Evolutionary conservation across 306 rosid genomes (phyloP), one percentile per base, ranked within the genome.

Genomic region (Cucurbita pepo): DNA sequence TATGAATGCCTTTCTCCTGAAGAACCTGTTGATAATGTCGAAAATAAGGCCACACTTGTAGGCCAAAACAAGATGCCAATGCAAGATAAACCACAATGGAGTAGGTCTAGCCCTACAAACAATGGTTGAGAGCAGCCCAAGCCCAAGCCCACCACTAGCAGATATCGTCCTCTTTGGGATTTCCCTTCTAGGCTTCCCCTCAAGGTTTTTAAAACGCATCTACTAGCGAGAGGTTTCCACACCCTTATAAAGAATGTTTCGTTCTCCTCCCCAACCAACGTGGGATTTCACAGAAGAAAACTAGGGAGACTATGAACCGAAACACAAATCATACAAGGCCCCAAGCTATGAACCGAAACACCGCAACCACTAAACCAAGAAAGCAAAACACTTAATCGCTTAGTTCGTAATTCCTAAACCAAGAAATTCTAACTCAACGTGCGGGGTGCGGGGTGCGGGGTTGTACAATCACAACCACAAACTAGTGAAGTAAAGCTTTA

Each of bases 1-100:
- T 89, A 81, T 71, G 95, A 80, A 94, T 88, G 72, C 87, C 95
- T 57, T 89, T 94, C 75, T 89, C 97, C 80, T 86, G 97, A 73
- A 94, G 92, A 71, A 85, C 90, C 99, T 94, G 91, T 75, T 61
- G 79, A 77, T 18, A 36, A 59, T 44, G 79, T 72, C 56, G 76
- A 61, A 50, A 50, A 37, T 7, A 61, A 36, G 67, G 47, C 47
- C 48, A 16, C 8, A 36, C 22, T 37, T 6, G 9, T 4, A 62
- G 13, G 14, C 69, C 50, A 15, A 16, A 37, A 38, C 48, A 62
- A 36, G 15, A 62, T 38, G 69, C 69, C 38, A 37, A 58, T 12
- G 10, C 30, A 30, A 30, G 8, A 25, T 25, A 57, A 57, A 25
- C 38, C 40, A 56, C 7, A 58, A 25, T 25, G 25, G 25, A 25